Conservation (phyloP, 2,329 filamentous ascomycete genomes). For the Colletotrichum gigasporum region DNA sequence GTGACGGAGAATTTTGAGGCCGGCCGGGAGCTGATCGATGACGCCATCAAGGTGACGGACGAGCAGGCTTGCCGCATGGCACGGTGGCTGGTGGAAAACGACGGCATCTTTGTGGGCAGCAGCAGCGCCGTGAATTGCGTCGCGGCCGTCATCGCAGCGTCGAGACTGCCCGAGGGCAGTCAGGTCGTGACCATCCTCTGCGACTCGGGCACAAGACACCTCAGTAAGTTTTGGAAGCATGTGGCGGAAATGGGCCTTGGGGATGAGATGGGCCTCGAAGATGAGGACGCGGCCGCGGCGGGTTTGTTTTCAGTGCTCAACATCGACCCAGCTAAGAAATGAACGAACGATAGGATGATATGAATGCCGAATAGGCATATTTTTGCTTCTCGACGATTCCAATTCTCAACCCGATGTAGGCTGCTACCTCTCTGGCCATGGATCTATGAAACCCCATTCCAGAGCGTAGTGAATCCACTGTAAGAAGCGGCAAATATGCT, state of each 20-base stretch:
- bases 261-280: conserved; percentile 71
- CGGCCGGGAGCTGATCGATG: conserved; percentile 86
- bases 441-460: conserved; percentile 28
- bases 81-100: conserved; percentile 93
- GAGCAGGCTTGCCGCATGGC: conserved; percentile 92
- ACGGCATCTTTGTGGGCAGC: conserved; percentile 93
- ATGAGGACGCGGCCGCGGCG: conserved; percentile 58
- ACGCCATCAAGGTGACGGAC: conserved; percentile 89
- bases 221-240: conserved; percentile 86
- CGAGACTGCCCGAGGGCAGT: conserved; percentile 68
- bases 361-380: not conserved
- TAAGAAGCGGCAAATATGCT: conserved; percentile 14
- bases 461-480: not conserved
- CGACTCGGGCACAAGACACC: conserved; percentile 82
- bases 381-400: not conserved
- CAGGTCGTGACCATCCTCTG: conserved; percentile 85
- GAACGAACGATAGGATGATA: not conserved
- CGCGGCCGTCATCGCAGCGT: conserved; percentile 76
- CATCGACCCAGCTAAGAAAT: conserved; percentile 41
- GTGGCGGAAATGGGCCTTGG: conserved; percentile 75
- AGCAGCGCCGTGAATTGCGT: conserved; percentile 98
- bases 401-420: not conserved
- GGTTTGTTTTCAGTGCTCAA: conserved; percentile 62
- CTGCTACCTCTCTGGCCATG: not conserved
- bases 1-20: conserved; percentile 94